These are phyloP conservation scores for Smallanthus sonchifolius DNA, from an alignment of 129 eudicot genomes.

Conservation along the genomic window DNA sequence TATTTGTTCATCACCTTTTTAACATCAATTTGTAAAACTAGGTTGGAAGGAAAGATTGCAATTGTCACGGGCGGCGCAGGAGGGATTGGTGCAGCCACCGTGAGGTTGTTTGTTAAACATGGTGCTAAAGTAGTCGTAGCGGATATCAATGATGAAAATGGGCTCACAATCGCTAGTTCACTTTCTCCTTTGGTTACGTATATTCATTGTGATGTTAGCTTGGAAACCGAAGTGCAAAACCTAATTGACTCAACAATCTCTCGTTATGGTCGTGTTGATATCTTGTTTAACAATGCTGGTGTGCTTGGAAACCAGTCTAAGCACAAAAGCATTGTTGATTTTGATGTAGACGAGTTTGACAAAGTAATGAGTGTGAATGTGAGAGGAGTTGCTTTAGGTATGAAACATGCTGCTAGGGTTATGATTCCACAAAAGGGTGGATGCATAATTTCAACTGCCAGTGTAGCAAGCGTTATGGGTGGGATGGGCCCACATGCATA, in stretches of 20 bases:
- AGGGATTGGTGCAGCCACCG: conserved; percentile 87
- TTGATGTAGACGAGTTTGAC: conserved; percentile 64
- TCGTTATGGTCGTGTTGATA: conserved; percentile 50
- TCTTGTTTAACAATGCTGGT: conserved; percentile 84
- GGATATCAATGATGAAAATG: conserved; percentile 54
- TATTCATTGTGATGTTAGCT: conserved; percentile 74
- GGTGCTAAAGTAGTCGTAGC: conserved; percentile 85
- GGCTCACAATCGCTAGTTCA: conserved; percentile 44
- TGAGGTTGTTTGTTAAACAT: conserved; percentile 55
- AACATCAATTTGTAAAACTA: neutral
- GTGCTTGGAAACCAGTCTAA: conserved; percentile 60
- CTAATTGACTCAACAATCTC: conserved; percentile 42
- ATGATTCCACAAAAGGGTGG: conserved; percentile 65
- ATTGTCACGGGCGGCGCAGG: conserved; percentile 90
- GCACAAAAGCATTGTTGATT: conserved; percentile 66
- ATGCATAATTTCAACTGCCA: conserved; percentile 75
- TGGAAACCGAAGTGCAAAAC: conserved; percentile 51
- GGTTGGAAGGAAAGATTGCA: conserved; percentile 91
- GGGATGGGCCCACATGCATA: conserved; percentile 83
- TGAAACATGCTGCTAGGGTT: conserved; percentile 78
- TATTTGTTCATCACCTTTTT: neutral
- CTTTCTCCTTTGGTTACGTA: conserved; percentile 49
- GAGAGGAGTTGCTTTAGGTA: conserved; percentile 63
- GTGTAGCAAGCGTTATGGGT: conserved; percentile 78
- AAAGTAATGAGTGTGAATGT: conserved; percentile 60